Evolutionary conservation across 768 basidiomycete species (phyloP), one percentile per base, ranked within the genome.

Genomic region (Xerocomus brunneocitrinus): DNA sequence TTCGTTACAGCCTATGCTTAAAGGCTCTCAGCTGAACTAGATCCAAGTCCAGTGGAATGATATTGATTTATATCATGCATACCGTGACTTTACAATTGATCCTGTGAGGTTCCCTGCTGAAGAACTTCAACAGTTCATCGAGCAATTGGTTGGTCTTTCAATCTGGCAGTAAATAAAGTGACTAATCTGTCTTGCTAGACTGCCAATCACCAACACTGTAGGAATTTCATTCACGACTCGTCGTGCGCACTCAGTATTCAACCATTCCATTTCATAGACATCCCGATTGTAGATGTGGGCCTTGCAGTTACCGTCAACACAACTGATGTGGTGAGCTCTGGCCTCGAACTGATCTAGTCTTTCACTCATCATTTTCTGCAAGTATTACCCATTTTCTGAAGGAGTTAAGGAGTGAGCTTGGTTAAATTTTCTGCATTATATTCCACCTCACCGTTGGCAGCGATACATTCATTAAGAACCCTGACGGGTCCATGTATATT

Each of bases 401-500:
- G 89, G 89, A 40, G 68, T 71, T 14, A 82, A 84, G 57, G 67
- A 73, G 84, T 84, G 59, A 57, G 79, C 48, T 24, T 10, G 22
- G 6, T 31, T 13, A 6, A n/a, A 1, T 30, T 3, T 38, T 35
- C 31, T 24, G 44, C 3, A 24, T 24, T 12, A 39, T 52, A 1
- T 30, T 48, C 8, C 12, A 45, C 27, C 39, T 52, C 22, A 58
- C 16, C 10, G 4, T 49, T 2, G 22, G 25, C 55, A 86, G 85
- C n/a, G 77, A 80, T 47, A 77, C 82, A 1, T 91, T 84, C 67
- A 79, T 91, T 46, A 88, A 81, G 61, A 89, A 90, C 64, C 83
- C 84, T 0, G 84, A 91, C 61, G 83, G 82, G 0, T 77, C 82
- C 34, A 77, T 84, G 58, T 90, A 86, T 65, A 63, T 88, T 1